Base-by-base conservation (phyloP, 495 filamentous ascomycete genomes). In the Hyaloscypha variabilis region DNA sequence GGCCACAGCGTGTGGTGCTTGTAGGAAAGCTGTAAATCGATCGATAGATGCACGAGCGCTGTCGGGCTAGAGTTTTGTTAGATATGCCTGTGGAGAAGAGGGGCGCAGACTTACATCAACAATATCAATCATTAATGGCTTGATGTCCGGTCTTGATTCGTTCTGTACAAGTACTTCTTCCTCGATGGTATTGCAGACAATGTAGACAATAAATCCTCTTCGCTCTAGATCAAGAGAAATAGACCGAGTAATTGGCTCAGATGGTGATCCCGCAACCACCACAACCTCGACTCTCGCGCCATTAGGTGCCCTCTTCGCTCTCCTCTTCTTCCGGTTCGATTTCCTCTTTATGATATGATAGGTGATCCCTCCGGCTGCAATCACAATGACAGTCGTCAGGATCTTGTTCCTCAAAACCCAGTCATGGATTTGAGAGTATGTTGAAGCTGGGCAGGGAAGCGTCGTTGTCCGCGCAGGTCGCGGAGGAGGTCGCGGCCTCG, bases 221-320 rank as follows among this genome's bases (percentile, higher is more conserved):
- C 93, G 85, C 75, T 98, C 95, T 62, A 99, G 73, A 70, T 98
- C 96, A 29, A 91, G 72, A 1, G 91, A 86, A 63, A 99, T 84
- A 19, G 91, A 90, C 65, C 87, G 85, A 1, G 91, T 92, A 70
- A 97, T 81, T 23, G 93, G 91, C 64, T 95, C 87, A 65, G 88
- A 85, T 6, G 91, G 87, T 1, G 90, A 89, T 46, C 95, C 94
- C 34, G 92, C 91, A 65, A 99, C 79, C 19, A 97, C 90, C 53
- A 99, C 89, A 30, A 98, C 94, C 72, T 98, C 95, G 57, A 88
- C 86, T 60, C 94, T 81, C 11, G 91, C 89, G n/a, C 95, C 95
- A 79, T 92, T 96, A 17, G 83, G 81, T 8, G 91, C 90, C 29
- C 90, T 84, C 74, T 80, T 84, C 10, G 94, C 95, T 66, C 90